Evolutionary conservation across 1,284 basidiomycete genomes (phyloP).

Genomic region (Trametes versicolor): DNA sequence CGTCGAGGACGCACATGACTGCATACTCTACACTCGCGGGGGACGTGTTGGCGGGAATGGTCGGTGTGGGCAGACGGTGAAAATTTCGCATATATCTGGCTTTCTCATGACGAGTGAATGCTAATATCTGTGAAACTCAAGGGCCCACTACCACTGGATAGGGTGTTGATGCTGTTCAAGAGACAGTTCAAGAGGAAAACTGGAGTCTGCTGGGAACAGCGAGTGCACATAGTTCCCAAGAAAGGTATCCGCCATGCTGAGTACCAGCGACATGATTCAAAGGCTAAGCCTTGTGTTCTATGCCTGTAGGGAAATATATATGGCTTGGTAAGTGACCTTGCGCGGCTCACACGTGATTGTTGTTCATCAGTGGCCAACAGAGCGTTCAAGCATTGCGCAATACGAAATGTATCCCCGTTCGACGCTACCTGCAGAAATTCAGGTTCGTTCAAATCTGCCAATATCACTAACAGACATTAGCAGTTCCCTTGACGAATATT

Average conservation of each 20-base stretch:
- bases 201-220: constrained; percentile 58
- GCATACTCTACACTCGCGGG: constrained; percentile 66
- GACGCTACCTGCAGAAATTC: constrained; percentile 53
- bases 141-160: constrained; percentile 47
- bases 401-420: too few relatives aligned
- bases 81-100: neutral
- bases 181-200: constrained; percentile 70
- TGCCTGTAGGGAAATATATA: constrained; percentile 61
- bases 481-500: constrained; percentile 52
- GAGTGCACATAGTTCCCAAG: constrained; percentile 63
- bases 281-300: neutral
- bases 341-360: too few relatives aligned
- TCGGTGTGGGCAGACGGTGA: constrained; percentile 60
- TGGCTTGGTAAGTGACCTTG: constrained; percentile 60
- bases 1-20: constrained; percentile 50
- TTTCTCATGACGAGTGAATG: too few relatives aligned
- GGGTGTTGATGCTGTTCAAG: constrained; percentile 63
- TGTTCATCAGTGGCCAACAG: constrained; percentile 41
- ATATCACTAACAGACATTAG: too few relatives aligned
- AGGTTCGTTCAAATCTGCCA: too few relatives aligned
- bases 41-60: constrained; percentile 69
- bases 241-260: constrained; percentile 52
- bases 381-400: too few relatives aligned
- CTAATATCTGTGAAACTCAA: constrained; percentile 20
- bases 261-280: neutral